Evolutionary conservation across 441 rosid genomes (phyloP).

Genomic region (Arabidopsis hybrid): DNA sequence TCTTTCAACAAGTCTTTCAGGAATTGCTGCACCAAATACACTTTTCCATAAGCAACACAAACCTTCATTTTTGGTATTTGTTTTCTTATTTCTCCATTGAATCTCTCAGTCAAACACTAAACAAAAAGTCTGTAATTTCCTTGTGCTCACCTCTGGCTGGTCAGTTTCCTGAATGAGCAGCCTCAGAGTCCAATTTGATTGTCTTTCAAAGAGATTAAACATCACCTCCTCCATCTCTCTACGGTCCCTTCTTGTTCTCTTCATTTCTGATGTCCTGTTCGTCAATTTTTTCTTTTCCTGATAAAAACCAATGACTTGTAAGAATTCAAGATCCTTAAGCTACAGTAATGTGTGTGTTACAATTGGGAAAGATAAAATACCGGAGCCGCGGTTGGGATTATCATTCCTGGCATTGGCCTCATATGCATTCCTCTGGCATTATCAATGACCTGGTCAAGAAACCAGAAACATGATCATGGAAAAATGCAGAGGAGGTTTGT

Average conservation of each 20-base stretch:
- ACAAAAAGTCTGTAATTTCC: conserved; percentile 13
- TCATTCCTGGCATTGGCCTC: conserved; percentile 68
- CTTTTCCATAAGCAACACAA: not conserved
- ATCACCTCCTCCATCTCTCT: conserved; percentile 75
- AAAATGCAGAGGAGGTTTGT: conserved; percentile 1
- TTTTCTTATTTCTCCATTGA: not conserved
- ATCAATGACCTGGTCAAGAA: conserved; percentile 63
- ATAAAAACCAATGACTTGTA: conserved; percentile 40
- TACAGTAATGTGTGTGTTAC: conserved; percentile 6
- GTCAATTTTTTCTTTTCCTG: conserved; percentile 70
- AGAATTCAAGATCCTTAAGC: not conserved
- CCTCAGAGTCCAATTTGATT: conserved; percentile 66
- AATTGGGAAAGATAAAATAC: conserved; percentile 37
- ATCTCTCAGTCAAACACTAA: not conserved
- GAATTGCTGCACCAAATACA: conserved; percentile 59
- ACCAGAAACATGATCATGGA: conserved; percentile 26
- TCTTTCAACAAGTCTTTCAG: conserved; percentile 72
- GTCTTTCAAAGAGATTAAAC: conserved; percentile 79
- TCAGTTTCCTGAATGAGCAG: conserved; percentile 74
- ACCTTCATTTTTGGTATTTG: not conserved
- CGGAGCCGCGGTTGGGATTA: conserved; percentile 48
- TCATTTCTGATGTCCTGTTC: conserved; percentile 55
- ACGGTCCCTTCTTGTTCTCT: conserved; percentile 74
- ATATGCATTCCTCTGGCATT: conserved; percentile 64
- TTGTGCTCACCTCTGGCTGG: conserved; percentile 65